Conservation (phyloP, 257 asterid species). For the Forsythia suspensa region DNA sequence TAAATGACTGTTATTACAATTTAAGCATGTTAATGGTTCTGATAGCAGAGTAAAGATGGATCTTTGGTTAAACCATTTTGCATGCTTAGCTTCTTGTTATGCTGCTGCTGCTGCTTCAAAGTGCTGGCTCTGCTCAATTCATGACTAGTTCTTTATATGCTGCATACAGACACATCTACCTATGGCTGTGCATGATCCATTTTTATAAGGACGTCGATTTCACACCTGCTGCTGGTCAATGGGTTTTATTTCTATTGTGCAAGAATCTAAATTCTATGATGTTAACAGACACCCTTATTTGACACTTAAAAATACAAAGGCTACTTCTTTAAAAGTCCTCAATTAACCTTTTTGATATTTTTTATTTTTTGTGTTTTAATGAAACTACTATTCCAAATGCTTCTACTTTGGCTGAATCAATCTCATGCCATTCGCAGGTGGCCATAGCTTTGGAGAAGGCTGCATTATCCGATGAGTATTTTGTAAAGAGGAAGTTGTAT, state of each 20-base stretch:
- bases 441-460: conserved; percentile 97
- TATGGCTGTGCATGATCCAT: neutral
- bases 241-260: neutral
- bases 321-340: neutral
- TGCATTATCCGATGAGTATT: conserved; percentile 89
- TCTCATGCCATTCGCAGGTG: conserved; percentile 54
- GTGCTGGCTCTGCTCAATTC: neutral
- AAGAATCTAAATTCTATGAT: neutral
- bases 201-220: neutral
- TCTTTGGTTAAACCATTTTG: neutral
- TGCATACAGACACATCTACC: neutral
- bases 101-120: neutral
- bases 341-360: too few species aligned
- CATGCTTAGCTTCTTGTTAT: neutral
- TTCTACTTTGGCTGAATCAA: neutral
- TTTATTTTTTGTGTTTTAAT: too few species aligned
- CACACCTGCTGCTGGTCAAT: neutral
- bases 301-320: neutral
- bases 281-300: neutral
- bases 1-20: neutral
- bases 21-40: neutral
- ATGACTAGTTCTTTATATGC: neutral
- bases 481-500: conserved; percentile 92
- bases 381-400: neutral
- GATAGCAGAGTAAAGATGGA: neutral